These are phyloP conservation scores for Termitomyces titanicus DNA, from an alignment of 768 basidiomycete genomes.

Conservation along the genomic window DNA sequence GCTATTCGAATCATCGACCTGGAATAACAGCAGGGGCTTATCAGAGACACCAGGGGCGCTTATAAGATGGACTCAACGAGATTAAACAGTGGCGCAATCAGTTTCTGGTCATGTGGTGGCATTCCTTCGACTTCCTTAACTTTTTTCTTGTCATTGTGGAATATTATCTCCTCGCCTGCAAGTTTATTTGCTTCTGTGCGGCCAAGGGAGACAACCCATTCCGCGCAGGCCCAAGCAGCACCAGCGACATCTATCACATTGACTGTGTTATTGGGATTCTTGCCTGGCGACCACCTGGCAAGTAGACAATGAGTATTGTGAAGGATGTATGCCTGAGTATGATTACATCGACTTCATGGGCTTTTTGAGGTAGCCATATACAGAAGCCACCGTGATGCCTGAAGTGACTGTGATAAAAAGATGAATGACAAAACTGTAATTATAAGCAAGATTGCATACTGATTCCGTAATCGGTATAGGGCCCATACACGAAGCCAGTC, in stretches of 20 bases:
- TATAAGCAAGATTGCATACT: slow-evolving; percentile 35
- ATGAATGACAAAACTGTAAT: slow-evolving; percentile 10
- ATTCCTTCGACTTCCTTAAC: slow-evolving; percentile 61
- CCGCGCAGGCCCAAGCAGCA: slow-evolving; percentile 69
- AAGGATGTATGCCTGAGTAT: neutral
- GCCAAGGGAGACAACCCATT: slow-evolving; percentile 68
- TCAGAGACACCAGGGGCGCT: neutral
- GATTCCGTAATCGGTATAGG: slow-evolving; percentile 70
- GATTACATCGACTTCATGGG: slow-evolving; percentile 83
- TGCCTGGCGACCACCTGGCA: slow-evolving; percentile 75
- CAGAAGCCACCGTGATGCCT: slow-evolving; percentile 69
- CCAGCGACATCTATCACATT: slow-evolving; percentile 81
- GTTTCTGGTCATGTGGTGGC: slow-evolving; percentile 48
- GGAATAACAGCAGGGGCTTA: neutral
- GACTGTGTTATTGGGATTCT: slow-evolving; percentile 69
- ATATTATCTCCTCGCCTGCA: slow-evolving; percentile 65
- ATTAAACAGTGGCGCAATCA: slow-evolving; percentile 80
- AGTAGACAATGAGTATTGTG: slow-evolving; percentile 11
- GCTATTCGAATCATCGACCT: slow-evolving; percentile 77
- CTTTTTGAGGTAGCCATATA: slow-evolving; percentile 79
- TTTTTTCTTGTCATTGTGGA: slow-evolving; percentile 72
- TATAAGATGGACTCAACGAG: slow-evolving; percentile 43
- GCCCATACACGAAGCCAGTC: slow-evolving; percentile 75
- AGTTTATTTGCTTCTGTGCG: slow-evolving; percentile 57
- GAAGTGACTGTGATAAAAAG: slow-evolving; percentile 48